These are phyloP conservation scores for Athelia sp. DNA, from an alignment of 1,284 basidiomycete species.

Conservation along the genomic window DNA sequence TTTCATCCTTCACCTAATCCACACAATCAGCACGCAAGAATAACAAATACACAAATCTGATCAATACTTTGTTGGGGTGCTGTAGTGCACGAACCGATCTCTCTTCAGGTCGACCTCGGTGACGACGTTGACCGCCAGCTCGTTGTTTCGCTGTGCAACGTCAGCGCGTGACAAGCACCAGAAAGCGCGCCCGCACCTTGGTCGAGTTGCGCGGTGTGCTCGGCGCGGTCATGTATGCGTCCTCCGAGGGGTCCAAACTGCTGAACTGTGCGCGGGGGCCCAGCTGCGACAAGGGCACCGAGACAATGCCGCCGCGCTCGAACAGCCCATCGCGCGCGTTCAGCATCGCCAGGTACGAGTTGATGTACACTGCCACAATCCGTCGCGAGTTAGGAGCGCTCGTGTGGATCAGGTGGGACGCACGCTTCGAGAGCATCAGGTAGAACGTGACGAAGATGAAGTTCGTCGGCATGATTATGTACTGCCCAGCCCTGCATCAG, in stretches of 20 bases:
- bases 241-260: constrained; percentile 15
- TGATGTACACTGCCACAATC: constrained; percentile 37
- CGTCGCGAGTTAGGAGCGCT: not conserved
- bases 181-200: not conserved
- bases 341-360: constrained; percentile 43
- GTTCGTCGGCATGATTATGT: constrained; percentile 41
- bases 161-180: not conserved
- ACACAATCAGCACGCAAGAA: no score
- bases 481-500: constrained; percentile 18
- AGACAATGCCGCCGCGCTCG: constrained; percentile 28
- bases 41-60: no score
- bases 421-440: constrained; percentile 46
- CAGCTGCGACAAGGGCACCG: constrained; percentile 38
- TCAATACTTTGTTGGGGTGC: no score
- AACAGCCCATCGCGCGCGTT: constrained; percentile 38
- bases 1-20: no score
- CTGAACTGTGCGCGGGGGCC: constrained; percentile 5
- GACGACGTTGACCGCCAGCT: not conserved
- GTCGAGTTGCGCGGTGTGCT: not conserved
- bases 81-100: no score
- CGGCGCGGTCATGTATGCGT: not conserved
- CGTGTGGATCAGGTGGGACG: constrained; percentile 13
- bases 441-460: constrained; percentile 50
- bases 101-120: not conserved
- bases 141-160: not conserved